Evolutionary conservation across 768 basidiomycete species (phyloP), one percentile per base, ranked within the genome.

Genomic region (Trametes villosa): DNA sequence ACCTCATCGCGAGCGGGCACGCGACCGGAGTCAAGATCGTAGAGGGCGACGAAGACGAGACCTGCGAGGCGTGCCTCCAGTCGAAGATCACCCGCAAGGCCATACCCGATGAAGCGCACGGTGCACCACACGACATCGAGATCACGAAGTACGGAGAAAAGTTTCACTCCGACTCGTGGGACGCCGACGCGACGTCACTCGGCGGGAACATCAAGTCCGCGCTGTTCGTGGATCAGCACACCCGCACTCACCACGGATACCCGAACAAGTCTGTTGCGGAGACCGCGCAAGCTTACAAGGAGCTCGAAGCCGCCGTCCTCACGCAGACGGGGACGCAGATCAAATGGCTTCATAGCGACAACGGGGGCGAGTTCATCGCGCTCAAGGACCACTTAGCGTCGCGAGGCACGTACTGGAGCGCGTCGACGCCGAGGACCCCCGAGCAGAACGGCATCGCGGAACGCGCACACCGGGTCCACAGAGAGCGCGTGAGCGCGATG

Each of bases 141-240:
- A 13, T 34, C 13, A 33, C 22, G 29, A 62, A 61, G 2, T 72
- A 80, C 60, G 74, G 78, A 9, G 73, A 74, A 1, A 69, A 75
- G 29, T 57, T 82, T 9, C 74, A 80, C 60, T 64, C 70, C 1
- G 77, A 84, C 59, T 31, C 83, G 0, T 83, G 81, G 79, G 81
- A 78, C 7, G 72, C 78, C 0, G 72, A 69, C 0, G 65, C 76
- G 0, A 46, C 55, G 15, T 75, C 70, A 1, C 52, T 67, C 12
- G 66, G 69, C 1, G 56, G 65, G 2, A 42, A 60, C 11, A 13
- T n/a, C 2, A 74, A 73, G 56, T 68, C 60, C 24, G 47, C 64
- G 26, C 59, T 65, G 0, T 75, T 74, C 60, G 76, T 70, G 1
- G 74, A 77, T 53, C 67, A 73, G 48, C 40, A 60, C 20, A 63